A percentile compares a stretch with the other conserved stretches of the same genome.
These are phyloP conservation scores for Lippia alba DNA, from an alignment of 305 asterid genomes.

Conservation along the genomic window DNA sequence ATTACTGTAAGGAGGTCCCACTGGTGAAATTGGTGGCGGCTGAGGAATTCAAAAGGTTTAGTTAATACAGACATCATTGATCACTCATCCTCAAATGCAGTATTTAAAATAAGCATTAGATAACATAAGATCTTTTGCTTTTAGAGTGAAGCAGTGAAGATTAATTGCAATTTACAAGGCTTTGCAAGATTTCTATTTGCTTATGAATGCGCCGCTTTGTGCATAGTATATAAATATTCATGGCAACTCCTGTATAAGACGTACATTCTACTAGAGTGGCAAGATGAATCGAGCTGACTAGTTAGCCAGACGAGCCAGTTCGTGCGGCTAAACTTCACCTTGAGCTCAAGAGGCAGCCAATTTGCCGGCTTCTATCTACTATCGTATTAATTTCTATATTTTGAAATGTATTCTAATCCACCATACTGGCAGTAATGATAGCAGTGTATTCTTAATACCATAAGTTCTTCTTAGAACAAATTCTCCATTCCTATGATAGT, in stretches of 20 bases:
- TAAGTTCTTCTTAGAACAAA: background rate
- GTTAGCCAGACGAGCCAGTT: too few relatives aligned
- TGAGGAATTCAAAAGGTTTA: constrained; percentile 34
- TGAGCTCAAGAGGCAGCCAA: background rate
- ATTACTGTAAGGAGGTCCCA: constrained; percentile 68
- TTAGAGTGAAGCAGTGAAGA: background rate
- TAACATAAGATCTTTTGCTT: background rate
- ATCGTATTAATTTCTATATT: background rate
- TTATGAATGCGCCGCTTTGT: background rate
- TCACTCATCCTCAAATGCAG: background rate
- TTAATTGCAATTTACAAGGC: background rate
- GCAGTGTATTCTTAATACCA: background rate
- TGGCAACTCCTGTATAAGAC: background rate
- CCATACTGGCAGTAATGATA: background rate
- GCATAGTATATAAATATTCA: background rate
- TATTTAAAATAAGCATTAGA: background rate
- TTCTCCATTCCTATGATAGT: background rate
- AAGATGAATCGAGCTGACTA: background rate
- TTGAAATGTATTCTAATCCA: background rate
- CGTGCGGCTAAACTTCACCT: background rate
- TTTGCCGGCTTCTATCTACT: background rate
- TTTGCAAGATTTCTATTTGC: background rate
- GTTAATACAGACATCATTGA: constrained; percentile 18
- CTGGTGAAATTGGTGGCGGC: constrained; percentile 57
- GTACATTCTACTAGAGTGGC: background rate